A percentile compares a stretch with the other conserved stretches of the same genome.
Conservation (phyloP, 2,329 filamentous ascomycete genomes). For the Periconia macrospinosa region DNA sequence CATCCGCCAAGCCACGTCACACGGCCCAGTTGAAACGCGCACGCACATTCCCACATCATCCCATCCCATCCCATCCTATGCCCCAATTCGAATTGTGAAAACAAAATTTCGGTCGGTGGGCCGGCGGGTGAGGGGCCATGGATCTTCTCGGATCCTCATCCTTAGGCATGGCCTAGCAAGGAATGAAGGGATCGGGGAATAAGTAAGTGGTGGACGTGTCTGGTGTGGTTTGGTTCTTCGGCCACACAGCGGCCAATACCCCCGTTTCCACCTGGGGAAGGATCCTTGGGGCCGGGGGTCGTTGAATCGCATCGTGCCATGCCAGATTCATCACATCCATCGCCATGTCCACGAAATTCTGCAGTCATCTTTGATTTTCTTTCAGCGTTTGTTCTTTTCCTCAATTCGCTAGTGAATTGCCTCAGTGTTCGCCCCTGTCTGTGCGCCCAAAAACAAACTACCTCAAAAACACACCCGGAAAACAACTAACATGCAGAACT, state of each 20-base stretch:
- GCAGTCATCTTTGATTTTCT: neutral
- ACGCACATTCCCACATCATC: neutral
- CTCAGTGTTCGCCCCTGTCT: no score
- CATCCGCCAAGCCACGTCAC: constrained; percentile 21
- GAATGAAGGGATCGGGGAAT: neutral
- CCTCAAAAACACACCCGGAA: no score
- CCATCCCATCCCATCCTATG: neutral
- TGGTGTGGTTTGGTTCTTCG: neutral
- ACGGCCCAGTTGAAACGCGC: constrained; percentile 9
- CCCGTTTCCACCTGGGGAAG: neutral
- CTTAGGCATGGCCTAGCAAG: neutral
- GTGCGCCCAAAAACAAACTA: neutral
- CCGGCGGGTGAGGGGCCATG: no score
- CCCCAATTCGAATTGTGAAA: neutral
- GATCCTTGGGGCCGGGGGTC: neutral
- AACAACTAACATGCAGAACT: no score
- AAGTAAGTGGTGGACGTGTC: no score
- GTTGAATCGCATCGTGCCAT: neutral
- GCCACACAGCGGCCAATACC: neutral
- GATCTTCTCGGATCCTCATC: neutral
- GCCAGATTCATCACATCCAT: neutral
- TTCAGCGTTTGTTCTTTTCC: neutral
- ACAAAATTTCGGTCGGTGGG: neutral
- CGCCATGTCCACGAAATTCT: neutral
- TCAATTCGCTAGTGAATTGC: neutral